Conservation (phyloP, 306 rosid genomes). For the Styphnolobium japonicum region DNA sequence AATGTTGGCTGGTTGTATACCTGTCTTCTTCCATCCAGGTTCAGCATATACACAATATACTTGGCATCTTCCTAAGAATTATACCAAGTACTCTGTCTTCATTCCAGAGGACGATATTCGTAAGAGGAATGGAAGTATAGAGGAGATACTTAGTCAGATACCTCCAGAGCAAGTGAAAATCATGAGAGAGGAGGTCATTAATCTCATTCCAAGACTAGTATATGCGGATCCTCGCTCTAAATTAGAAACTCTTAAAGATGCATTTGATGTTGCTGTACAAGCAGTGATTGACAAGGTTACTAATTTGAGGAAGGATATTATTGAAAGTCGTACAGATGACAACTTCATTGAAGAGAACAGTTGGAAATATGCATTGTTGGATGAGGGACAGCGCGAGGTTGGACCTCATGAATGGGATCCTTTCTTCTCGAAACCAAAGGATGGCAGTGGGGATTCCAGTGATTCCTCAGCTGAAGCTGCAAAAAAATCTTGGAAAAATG, state of each 20-base stretch:
- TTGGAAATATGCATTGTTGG: slow-evolving; percentile 95
- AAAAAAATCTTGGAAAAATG: slow-evolving; percentile 93
- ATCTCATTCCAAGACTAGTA: slow-evolving; percentile 78
- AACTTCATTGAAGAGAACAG: slow-evolving; percentile 92
- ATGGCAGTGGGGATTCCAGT: slow-evolving; percentile 62
- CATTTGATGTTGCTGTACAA: slow-evolving; percentile 91
- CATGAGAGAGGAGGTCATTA: slow-evolving; percentile 95
- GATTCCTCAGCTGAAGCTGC: slow-evolving; percentile 73
- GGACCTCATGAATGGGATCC: slow-evolving; percentile 99
- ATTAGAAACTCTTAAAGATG: slow-evolving; percentile 74
- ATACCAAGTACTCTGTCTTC: slow-evolving; percentile 75
- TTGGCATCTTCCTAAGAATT: slow-evolving; percentile 97
- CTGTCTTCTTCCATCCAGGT: slow-evolving; percentile 98
- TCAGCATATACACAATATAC: slow-evolving; percentile 95
- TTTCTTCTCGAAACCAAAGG: slow-evolving; percentile 95
- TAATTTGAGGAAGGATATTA: slow-evolving; percentile 72
- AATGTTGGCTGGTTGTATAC: slow-evolving; percentile 96
- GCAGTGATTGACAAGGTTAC: slow-evolving; percentile 84
- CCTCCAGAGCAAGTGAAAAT: slow-evolving; percentile 63
- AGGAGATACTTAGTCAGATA: slow-evolving; percentile 75
- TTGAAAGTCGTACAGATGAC: slow-evolving; percentile 60
- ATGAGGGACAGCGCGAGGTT: slow-evolving; percentile 81
- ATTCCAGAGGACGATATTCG: slow-evolving; percentile 88
- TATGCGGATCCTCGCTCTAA: slow-evolving; percentile 95
- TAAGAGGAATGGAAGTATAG: slow-evolving; percentile 68